Evolutionary conservation across 1,139 yeast genomes (phyloP), one percentile per base, ranked within the genome.

Genomic region (Geotrichum carabidarum): DNA sequence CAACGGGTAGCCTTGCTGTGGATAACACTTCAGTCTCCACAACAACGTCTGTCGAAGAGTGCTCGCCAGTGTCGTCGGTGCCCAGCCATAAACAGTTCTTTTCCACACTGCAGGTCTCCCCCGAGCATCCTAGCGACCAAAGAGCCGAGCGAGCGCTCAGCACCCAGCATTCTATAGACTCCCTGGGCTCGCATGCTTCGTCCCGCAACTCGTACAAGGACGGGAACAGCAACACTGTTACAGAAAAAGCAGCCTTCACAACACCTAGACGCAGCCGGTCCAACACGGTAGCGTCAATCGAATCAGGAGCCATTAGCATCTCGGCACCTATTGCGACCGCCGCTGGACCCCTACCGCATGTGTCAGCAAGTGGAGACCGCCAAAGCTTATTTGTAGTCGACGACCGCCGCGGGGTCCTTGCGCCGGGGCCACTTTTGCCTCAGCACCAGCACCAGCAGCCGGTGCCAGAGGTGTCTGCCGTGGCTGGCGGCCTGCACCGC

Each of bases 21-120:
- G 51, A 48, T 22, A 18, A 32, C 12, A 31, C 17, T 14, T 48
- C 50, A 38, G 31, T 48, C 12, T 37, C 50, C 32, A 48, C 44
- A 18, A 41, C 44, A 11, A 38, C 46, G 15, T 34, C 41, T 17
- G 45, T 18, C 12, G 51, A 48, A 1, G 34, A 48, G 18, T 48
- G 9, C 32, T 15, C 30, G n/a, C 30, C 46, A 11, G 18, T 45
- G 7, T 15, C 22, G 30, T 31, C 18, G 12, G n/a, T n/a, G 15
- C 15, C 8, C 9, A 17, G 36, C 9, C 43, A 46, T 12, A 12
- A 27, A 7, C 18, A 7, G 12, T 37, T 46, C 14, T 46, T 35
- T 18, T 9, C 32, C 4, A 41, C 14, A 7, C 44, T 41, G 8
- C 44, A 8, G 12, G 40, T 9, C 31, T 42, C 46, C 14, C 22